These are phyloP conservation scores for Petunia secreta DNA, from an alignment of 257 asterid genomes.

Conservation along the genomic window DNA sequence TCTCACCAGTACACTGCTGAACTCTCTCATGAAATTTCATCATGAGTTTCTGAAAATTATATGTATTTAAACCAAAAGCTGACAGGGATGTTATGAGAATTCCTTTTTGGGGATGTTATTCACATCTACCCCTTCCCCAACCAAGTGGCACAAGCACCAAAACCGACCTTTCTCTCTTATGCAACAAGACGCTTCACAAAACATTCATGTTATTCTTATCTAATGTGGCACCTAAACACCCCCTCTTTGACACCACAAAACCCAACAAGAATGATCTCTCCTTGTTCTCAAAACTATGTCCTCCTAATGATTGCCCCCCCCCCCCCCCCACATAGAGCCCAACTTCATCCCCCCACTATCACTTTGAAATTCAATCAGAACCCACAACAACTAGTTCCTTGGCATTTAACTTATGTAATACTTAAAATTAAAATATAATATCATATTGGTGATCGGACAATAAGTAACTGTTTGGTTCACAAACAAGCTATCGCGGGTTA, in stretches of 20 bases:
- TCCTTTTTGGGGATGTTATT: too few species aligned
- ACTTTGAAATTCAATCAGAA: neutral
- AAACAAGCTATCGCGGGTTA: slow-evolving; percentile 4
- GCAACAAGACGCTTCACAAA: slow-evolving; percentile 4
- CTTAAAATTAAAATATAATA: slow-evolving; percentile 14
- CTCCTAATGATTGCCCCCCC: neutral
- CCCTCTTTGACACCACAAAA: neutral
- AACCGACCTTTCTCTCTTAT: neutral
- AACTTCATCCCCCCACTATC: neutral
- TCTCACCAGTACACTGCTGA: too few species aligned
- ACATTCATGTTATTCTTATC: neutral
- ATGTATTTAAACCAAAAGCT: too few species aligned
- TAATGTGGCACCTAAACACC: neutral
- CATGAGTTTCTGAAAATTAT: too few species aligned
- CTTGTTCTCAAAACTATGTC: neutral
- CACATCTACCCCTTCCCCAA: slow-evolving; percentile 10
- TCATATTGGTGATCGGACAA: neutral
- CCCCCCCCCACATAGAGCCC: neutral
- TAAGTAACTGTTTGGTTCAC: neutral
- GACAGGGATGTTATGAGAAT: too few species aligned
- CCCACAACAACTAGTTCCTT: neutral
- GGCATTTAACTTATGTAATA: neutral
- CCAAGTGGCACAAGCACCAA: neutral
- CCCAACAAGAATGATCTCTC: slow-evolving; percentile 8
- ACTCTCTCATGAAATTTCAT: too few species aligned